Evolutionary conservation across 1,139 yeast species (phyloP), one percentile per base, ranked within the genome.

Genomic region (Saccharomyces pastorianus): DNA sequence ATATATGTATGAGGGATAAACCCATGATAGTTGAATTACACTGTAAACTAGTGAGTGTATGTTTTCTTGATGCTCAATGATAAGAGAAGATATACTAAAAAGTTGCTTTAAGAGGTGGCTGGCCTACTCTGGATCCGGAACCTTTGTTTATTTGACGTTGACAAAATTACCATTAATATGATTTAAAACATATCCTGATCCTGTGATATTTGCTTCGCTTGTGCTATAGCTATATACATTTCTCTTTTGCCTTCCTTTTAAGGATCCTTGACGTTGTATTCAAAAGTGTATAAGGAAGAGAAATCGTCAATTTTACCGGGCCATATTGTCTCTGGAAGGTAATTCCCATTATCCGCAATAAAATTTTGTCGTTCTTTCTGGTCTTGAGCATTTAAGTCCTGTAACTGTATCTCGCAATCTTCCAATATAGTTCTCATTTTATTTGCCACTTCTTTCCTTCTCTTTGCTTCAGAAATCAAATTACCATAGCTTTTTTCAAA

Each of bases 271-370:
- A 64, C 53, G 42, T 53, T 55, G 50, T 62, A 67, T 4, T 62
- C 59, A 23, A 68, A 47, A 4, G 61, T 53, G 53, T 61, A 68
- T 44, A 67, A 50, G 9, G 71, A 68, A 14, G 61, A 53, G 20
- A 63, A 55, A 51, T 61, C 69, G 54, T 72, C 72, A 25, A 72
- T 68, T 50, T 77, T 65, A 2, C 76, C 76, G 0, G 73, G 69
- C 81, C 82, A 79, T 2, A 80, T 68, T 56, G 78, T 79, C 42
- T 69, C 73, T 0, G 88, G 88, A 9, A 83, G 67, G 59, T 67
- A 83, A 49, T 76, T 77, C 0, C 82, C 83, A 64, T 81, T 72
- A 7, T 68, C 65, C 2, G 64, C 59, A 47, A 80, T 58, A 58
- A 83, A 83, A 7, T 63, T 56, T 23, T 70, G 61, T 46, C 85